phyloP scores from a whole-genome alignment of 1,284 basidiomycete species.

The Sphaerobolus stellatus region DNA sequence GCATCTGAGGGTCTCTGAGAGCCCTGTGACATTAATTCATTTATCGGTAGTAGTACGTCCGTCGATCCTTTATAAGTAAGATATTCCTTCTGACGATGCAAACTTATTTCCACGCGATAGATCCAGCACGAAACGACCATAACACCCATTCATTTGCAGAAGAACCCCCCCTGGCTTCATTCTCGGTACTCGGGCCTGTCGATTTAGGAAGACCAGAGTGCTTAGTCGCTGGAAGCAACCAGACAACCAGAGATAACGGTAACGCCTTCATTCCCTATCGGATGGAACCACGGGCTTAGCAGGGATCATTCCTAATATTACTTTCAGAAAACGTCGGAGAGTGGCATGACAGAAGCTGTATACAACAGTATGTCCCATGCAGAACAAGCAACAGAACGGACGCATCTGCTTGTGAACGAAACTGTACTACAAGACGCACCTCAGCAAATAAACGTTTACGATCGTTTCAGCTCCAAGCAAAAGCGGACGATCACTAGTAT shows the following conservation, averaged over 20 bases:
- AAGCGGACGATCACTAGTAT: conserved; percentile 52
- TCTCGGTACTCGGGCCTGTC: not conserved
- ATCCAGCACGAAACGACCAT: not conserved
- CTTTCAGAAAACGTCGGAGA: not conserved
- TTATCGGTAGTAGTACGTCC: not conserved
- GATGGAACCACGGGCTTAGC: too few species aligned
- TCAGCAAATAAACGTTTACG: conserved; percentile 42
- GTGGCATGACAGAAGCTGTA: not conserved
- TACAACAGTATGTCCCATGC: conserved; percentile 1
- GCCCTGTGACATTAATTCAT: not conserved
- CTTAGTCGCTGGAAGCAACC: not conserved
- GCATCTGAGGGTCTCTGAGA: too few species aligned
- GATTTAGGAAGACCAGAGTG: not conserved
- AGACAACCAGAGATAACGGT: not conserved
- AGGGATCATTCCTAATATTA: too few species aligned
- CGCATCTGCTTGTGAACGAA: conserved; percentile 26
- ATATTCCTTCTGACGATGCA: not conserved
- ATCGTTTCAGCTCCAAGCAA: conserved; percentile 44
- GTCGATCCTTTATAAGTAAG: not conserved
- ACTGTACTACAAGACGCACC: conserved; percentile 2
- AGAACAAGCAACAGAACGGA: conserved; percentile 25
- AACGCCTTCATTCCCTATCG: not conserved
- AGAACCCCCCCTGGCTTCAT: too few species aligned
- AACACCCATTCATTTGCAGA: too few species aligned
- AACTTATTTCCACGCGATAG: not conserved